Base-by-base conservation (phyloP, 1,284 basidiomycete genomes). In the Melampsora americana region DNA sequence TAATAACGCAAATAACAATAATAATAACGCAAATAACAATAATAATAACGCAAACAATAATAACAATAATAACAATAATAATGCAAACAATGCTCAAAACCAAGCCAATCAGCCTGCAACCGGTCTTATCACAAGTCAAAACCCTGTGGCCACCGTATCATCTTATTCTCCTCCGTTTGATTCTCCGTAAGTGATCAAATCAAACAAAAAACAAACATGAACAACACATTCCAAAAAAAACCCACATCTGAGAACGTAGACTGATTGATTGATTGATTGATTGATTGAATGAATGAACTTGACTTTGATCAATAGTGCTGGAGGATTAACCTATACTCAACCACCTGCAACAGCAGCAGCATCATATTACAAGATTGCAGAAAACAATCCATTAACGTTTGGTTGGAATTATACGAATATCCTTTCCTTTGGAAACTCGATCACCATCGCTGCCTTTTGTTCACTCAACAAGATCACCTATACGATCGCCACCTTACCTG, bases 331-430 rank as follows among this genome's bases (percentile, higher is more conserved):
- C 74, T 88, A 91, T 81, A 91, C 90, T 35, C 87, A 92, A 81
- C 93, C 93, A 0, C 89, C 92, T 0, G 86, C 88, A 79, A 89
- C 90, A 12, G 88, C 84, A 23, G 82, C 88, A 28, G 88, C 89
- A 3, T 92, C 91, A 6, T 97, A 88, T 85, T 95, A 90, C 86
- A 95, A 96, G 86, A 91, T 97, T 80, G 91, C 90, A 0, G 84
- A 85, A 0, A 85, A 86, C 64, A 87, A 92, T 80, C 85, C 85
- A 76, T 87, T 95, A 81, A 95, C 92, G 26, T 92, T 95, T 83
- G 92, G 87, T n/a, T 96, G 93, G 93, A 95, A 93, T 83, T 87
- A 92, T 79, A 92, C 90, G 18, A 30, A 66, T 35, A 39, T 56
- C 35, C 26, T 48, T 18, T 65, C 69, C 11, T 77, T 18, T 53